These are phyloP conservation scores for Sphagnum magellanicum DNA, from an alignment of 228 moss, liverwort and hornwort species.

Conservation along the genomic window DNA sequence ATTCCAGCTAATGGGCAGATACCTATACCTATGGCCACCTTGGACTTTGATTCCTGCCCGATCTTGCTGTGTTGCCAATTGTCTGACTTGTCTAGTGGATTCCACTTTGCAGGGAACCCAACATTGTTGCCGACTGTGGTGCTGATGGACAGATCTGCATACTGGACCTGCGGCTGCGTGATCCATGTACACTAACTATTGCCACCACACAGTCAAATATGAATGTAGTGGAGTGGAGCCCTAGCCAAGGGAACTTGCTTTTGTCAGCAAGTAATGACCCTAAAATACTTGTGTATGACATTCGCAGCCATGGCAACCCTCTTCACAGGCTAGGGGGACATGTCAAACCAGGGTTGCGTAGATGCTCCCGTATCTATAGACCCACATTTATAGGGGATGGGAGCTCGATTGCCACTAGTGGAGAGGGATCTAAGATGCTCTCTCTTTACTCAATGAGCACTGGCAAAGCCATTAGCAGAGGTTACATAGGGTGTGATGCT, in stretches of 20 bases:
- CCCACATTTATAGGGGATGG: conserved; percentile 41
- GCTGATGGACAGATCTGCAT: conserved; percentile 32
- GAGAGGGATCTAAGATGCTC: conserved; percentile 40
- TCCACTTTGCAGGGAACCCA: conserved; percentile 29
- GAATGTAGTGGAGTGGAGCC: conserved; percentile 50
- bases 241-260: conserved; percentile 21
- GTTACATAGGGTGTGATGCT: conserved; percentile 31
- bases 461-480: conserved; percentile 19
- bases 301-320: conserved; percentile 18
- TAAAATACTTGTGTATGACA: conserved; percentile 38
- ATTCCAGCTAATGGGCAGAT: too few relatives aligned
- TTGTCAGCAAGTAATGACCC: conserved; percentile 49
- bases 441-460: conserved; percentile 39
- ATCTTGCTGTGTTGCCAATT: too few relatives aligned
- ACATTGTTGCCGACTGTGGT: conserved; percentile 47
- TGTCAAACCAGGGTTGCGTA: conserved; percentile 21
- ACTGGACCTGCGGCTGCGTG: conserved; percentile 29
- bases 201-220: conserved; percentile 18
- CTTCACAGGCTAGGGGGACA: conserved; percentile 32
- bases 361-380: conserved; percentile 36
- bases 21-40: too few relatives aligned
- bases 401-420: conserved; percentile 26
- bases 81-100: background rate
- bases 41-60: too few relatives aligned
- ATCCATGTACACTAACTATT: conserved; percentile 32